Conservation (phyloP, 371 early-diverging fungal genomes). For the Mortierella sp. region DNA sequence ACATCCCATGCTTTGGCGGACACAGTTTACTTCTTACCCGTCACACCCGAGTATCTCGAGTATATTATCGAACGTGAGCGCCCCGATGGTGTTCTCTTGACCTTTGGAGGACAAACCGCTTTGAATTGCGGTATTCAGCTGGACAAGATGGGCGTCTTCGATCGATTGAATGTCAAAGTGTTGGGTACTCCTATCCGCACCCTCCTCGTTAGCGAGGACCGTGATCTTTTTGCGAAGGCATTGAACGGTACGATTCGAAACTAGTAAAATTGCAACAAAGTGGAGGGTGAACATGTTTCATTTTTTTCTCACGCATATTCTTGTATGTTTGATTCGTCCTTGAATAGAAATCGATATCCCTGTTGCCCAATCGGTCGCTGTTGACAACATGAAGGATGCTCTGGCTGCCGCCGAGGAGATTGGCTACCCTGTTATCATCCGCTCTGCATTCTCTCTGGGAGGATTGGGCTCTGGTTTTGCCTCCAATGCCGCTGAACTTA, state of each 20-base stretch:
- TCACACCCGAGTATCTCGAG: conserved; percentile 91
- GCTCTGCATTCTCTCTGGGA: conserved; percentile 93
- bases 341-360: conserved; percentile 83
- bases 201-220: conserved; percentile 90
- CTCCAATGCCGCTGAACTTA: conserved; percentile 78
- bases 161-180: conserved; percentile 84
- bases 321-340: neutral
- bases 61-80: conserved; percentile 90
- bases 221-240: conserved; percentile 93
- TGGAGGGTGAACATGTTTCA: too few species aligned
- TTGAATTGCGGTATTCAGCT: conserved; percentile 93
- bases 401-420: conserved; percentile 86
- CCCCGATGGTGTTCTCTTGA: conserved; percentile 94
- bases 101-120: conserved; percentile 97
- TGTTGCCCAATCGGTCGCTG: conserved; percentile 89
- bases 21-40: conserved; percentile 94
- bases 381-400: conserved; percentile 84
- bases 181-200: conserved; percentile 95
- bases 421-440: conserved; percentile 93
- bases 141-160: conserved; percentile 83
- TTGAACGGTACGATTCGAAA: conserved; percentile 67
- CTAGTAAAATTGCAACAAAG: too few species aligned
- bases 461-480: conserved; percentile 99
- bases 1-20: conserved; percentile 95
- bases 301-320: neutral